Evolutionary conservation across 1,139 yeast species (phyloP).

Genomic region (Sugiyamaella castrensis): DNA sequence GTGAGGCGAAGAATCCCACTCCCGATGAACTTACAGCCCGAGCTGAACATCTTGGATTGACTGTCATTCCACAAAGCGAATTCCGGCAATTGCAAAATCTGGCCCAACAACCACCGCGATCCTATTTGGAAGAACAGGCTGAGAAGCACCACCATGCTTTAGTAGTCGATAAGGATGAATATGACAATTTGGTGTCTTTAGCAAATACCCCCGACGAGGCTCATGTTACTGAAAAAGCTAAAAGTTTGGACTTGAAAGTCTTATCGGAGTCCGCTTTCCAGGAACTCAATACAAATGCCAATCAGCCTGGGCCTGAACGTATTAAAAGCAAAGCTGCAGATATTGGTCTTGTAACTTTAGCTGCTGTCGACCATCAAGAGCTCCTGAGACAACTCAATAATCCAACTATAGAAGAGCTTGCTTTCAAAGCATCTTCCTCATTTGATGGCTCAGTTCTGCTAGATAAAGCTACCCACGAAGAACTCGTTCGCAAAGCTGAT

Average conservation of each 20-base stretch:
- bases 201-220: slow-evolving; percentile 28
- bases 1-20: slow-evolving; percentile 29
- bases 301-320: slow-evolving; percentile 25
- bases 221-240: slow-evolving; percentile 25
- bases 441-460: slow-evolving; percentile 19
- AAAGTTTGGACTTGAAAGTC: slow-evolving; percentile 41
- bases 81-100: slow-evolving; percentile 19
- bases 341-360: slow-evolving; percentile 29
- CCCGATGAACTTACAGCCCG: slow-evolving; percentile 27
- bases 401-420: slow-evolving; percentile 30
- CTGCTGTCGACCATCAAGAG: slow-evolving; percentile 28
- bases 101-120: slow-evolving; percentile 40
- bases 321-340: slow-evolving; percentile 39
- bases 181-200: slow-evolving; percentile 21
- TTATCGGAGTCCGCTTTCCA: slow-evolving; percentile 41
- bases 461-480: slow-evolving; percentile 18
- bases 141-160: slow-evolving; percentile 7
- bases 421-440: slow-evolving; percentile 23
- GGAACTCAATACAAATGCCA: slow-evolving; percentile 24
- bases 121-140: slow-evolving; percentile 41
- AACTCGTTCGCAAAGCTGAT: slow-evolving; percentile 11
- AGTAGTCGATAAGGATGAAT: slow-evolving; percentile 29
- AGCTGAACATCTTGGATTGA: slow-evolving; percentile 27
- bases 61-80: slow-evolving; percentile 11
- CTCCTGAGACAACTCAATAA: slow-evolving; percentile 21